Percentiles rank a stretch among this genome's conserved stretches.
phyloP scores from a whole-genome alignment of 495 filamentous ascomycete genomes.

The Aspergillus kassunensis region DNA sequence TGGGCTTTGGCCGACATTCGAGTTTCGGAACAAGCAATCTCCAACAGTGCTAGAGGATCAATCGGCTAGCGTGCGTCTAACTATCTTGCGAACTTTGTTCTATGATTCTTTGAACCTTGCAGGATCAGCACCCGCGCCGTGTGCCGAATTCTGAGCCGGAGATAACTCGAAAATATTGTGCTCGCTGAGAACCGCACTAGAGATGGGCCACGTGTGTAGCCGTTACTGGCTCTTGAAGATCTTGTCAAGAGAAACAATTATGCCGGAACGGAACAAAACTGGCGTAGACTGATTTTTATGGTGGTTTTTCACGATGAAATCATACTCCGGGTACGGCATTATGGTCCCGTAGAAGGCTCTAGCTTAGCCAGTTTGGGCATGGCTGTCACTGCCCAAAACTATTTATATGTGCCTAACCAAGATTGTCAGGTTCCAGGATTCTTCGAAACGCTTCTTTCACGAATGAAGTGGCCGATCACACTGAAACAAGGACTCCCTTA shows the following conservation, averaged over 20 bases:
- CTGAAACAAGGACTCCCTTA: neutral
- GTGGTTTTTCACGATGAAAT: neutral
- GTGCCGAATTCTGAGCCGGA: constrained; percentile 9
- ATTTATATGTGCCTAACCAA: constrained; percentile 9
- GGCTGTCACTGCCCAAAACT: constrained; percentile 11
- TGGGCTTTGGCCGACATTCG: constrained; percentile 4
- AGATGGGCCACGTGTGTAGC: constrained; percentile 17
- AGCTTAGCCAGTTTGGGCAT: constrained; percentile 10
- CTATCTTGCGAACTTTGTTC: neutral
- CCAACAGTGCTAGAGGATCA: constrained; percentile 3
- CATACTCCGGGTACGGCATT: neutral
- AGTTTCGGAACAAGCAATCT: neutral
- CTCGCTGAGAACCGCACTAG: constrained; percentile 5
- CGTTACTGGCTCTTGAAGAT: constrained; percentile 8
- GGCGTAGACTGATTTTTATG: constrained; percentile 1
- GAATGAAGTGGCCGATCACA: constrained; percentile 1
- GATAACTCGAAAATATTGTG: constrained; percentile 1
- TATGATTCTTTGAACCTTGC: constrained; percentile 1
- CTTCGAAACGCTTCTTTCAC: constrained; percentile 8
- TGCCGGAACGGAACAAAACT: constrained; percentile 4
- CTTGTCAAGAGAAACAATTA: neutral
- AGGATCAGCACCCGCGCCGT: constrained; percentile 9
- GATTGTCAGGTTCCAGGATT: constrained; percentile 3
- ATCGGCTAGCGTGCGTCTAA: constrained; percentile 7
- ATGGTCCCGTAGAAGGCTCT: constrained; percentile 3